Conservation (phyloP, 345 rosid species). For the Arabidopsis thaliana region TAIR10.1 NC_003074.8:19841501-19842000, state of each 20-base stretch:
- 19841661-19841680: constrained; percentile 74
- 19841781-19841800: constrained; percentile 89
- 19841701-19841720: constrained; percentile 71
- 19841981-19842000: constrained; percentile 70
- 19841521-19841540: not conserved
- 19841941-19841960: constrained; percentile 45
- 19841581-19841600: constrained; percentile 32
- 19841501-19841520: not conserved
- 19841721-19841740: constrained; percentile 72
- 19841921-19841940: constrained; percentile 33
- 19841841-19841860: constrained; percentile 65
- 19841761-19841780: constrained; percentile 88
- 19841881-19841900: constrained; percentile 44
- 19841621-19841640: constrained; percentile 58
- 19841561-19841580: constrained; percentile 23
- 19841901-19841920: constrained; percentile 27
- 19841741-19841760: constrained; percentile 89
- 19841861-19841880: constrained; percentile 49
- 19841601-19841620: constrained; percentile 31
- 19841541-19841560: constrained; percentile 35
- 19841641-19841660: constrained; percentile 83
- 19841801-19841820: constrained; percentile 91
- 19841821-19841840: constrained; percentile 92
- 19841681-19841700: constrained; percentile 51
- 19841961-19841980: constrained; percentile 79